Evolutionary conservation across 352 stramenopile genomes (phyloP).

Genomic region (Blastocystis sp.): DNA sequence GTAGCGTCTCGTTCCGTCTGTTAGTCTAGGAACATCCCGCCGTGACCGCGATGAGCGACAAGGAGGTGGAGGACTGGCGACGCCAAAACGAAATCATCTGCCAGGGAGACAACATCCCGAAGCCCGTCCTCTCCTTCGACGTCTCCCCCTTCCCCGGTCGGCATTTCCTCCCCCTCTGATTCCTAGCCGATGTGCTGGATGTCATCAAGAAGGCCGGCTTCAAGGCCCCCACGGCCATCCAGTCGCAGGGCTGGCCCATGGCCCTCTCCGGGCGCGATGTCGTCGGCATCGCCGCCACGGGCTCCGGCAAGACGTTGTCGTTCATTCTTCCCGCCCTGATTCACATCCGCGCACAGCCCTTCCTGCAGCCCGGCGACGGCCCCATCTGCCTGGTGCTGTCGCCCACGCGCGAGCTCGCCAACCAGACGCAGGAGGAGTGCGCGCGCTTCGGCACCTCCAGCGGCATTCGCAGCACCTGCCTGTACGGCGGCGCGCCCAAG

Average conservation of each 20-base stretch:
- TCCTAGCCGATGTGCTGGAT: conserved; percentile 81
- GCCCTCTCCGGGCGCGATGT: conserved; percentile 93
- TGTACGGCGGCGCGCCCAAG: conserved; percentile 97
- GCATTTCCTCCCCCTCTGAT: conserved; percentile 11
- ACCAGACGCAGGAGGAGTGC: conserved; percentile 97
- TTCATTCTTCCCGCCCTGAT: conserved; percentile 99
- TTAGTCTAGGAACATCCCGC: conserved; percentile 86
- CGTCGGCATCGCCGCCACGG: conserved; percentile 95
- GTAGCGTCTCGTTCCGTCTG: conserved; percentile 50
- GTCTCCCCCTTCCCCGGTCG: conserved; percentile 83
- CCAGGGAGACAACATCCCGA: conserved; percentile 89
- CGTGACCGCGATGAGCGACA: conserved; percentile 83
- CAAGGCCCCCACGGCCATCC: conserved; percentile 86
- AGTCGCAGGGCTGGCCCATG: conserved; percentile 96
- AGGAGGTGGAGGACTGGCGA: conserved; percentile 86
- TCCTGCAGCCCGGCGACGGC: conserved; percentile 91
- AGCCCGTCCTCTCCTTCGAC: conserved; percentile 91
- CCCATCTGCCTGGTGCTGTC: conserved; percentile 96
- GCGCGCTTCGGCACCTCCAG: conserved; percentile 94
- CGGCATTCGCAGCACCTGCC: conserved; percentile 97
- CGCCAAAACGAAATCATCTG: conserved; percentile 88
- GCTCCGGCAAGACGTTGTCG: conserved; percentile 92
- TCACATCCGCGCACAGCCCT: conserved; percentile 92
- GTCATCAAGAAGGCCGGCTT: conserved; percentile 95
- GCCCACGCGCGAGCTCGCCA: conserved; percentile 93